Evolutionary conservation across 1,284 basidiomycete species (phyloP), one percentile per base, ranked within the genome.

Genomic region (Pholiota adiposa): DNA sequence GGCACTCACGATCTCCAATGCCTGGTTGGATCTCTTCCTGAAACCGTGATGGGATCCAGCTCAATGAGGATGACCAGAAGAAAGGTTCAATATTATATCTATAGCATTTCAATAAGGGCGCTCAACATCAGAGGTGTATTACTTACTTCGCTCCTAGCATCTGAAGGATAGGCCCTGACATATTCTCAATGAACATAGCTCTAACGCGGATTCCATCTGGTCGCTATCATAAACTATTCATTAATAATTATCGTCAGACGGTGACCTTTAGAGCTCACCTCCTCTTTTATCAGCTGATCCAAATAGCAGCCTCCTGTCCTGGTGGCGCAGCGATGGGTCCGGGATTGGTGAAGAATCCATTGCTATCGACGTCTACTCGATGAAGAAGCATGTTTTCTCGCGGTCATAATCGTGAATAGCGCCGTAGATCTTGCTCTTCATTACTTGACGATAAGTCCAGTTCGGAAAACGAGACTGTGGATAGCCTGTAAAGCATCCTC

Each of bases 81-180:
- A 81, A 83, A 0, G 80, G 80, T 63, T 82, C 81, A 27, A 82
- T 77, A 56, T 80, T 79, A 63, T 77, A 82, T 69, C 79, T 82
- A 56, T 80, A 79, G 63, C 76, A 82, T 69, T 79, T 82, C 5
- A 11, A 14, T 21, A 27, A 23, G 29, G 29, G 5, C 21, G 14
- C 16, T 38, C n/a, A 33, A 14, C 16, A 16, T 23, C 18, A 27
- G 44, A 36, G 18, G 31, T 44, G 21, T n/a, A n/a, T 29, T 11
- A 64, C 70, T 34, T 62, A 80, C 80, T 72, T 78, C 36, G 77
- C 71, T 27, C 81, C 81, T 0, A 83, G 69, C 77, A 82, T 82
- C 63, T 80, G 77, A 34, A 83, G 65, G 2, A 80, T 72, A 21
- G 79, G 76, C 0, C 79, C 78, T 3, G 75, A 73, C 60, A 81